These are phyloP conservation scores for Davidsoniella neocaledoniae DNA, from an alignment of 2,329 filamentous ascomycete species.

Conservation along the genomic window DNA sequence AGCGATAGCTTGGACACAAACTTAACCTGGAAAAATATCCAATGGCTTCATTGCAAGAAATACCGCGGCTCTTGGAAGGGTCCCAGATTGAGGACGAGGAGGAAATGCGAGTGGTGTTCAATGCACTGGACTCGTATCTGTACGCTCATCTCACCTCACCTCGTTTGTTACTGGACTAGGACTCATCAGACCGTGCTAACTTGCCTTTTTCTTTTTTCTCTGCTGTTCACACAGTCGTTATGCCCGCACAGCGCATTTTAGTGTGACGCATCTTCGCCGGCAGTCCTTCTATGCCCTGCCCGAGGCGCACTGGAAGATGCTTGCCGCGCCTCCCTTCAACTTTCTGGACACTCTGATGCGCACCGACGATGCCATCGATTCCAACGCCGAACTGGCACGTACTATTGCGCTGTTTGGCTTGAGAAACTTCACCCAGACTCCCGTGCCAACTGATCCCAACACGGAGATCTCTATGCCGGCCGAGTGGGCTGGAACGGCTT, in stretches of 20 bases:
- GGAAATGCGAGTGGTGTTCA: constrained; percentile 64
- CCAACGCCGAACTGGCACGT: constrained; percentile 69
- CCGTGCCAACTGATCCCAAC: constrained; percentile 14
- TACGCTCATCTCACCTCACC: constrained; percentile 30
- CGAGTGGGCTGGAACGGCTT: constrained; percentile 56
- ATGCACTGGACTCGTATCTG: constrained; percentile 78
- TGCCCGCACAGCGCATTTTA: constrained; percentile 68
- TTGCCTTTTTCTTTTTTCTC: constrained; percentile 14
- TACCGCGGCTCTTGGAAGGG: constrained; percentile 7
- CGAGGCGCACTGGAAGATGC: constrained; percentile 63
- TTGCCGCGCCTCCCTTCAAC: constrained; percentile 67
- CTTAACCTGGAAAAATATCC: not conserved
- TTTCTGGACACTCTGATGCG: constrained; percentile 61
- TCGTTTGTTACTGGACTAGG: no score
- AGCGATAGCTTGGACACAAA: not conserved
- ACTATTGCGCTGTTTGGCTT: constrained; percentile 58
- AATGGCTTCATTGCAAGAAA: not conserved
- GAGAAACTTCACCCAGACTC: constrained; percentile 34
- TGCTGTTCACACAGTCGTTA: constrained; percentile 48
- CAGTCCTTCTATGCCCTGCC: constrained; percentile 89
- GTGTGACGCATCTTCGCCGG: constrained; percentile 76
- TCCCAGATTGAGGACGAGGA: constrained; percentile 42
- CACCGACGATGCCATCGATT: constrained; percentile 76
- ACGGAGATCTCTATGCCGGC: constrained; percentile 32
- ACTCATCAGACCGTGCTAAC: no score